These are phyloP conservation scores for Microbotryum lychnidis-dioicae DNA, from an alignment of 1,284 basidiomycete genomes.

Conservation along the genomic window DNA sequence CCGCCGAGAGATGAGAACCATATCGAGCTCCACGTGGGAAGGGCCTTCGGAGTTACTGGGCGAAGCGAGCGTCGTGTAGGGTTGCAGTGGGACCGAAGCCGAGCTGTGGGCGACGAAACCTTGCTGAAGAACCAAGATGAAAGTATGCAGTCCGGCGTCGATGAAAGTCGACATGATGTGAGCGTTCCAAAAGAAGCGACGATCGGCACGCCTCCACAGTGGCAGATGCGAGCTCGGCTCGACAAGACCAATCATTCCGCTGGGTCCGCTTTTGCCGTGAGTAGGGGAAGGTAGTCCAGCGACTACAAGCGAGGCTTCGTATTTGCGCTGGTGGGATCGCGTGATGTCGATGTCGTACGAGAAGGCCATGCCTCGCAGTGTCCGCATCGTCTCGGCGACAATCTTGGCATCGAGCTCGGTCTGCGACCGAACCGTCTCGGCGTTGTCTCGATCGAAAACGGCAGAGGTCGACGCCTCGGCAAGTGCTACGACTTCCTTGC, in stretches of 20 bases:
- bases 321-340: conserved; percentile 45
- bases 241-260: conserved; percentile 16
- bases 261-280: neutral
- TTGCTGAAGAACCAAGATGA: conserved; percentile 79
- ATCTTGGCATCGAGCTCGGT: conserved; percentile 67
- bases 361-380: conserved; percentile 70
- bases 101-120: conserved; percentile 68
- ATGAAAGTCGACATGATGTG: conserved; percentile 58
- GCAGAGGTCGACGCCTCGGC: neutral
- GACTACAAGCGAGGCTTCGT: conserved; percentile 25
- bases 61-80: conserved; percentile 4
- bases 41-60: conserved; percentile 6
- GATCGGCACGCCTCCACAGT: conserved; percentile 72
- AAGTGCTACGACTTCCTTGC: neutral
- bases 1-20: conserved; percentile 47
- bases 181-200: conserved; percentile 85
- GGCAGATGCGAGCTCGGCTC: conserved; percentile 65
- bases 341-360: conserved; percentile 48
- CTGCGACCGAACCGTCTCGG: conserved; percentile 38
- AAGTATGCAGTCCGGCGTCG: conserved; percentile 55
- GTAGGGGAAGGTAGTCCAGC: conserved; percentile 16
- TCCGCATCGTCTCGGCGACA: conserved; percentile 57
- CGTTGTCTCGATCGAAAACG: neutral
- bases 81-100: conserved; percentile 52
- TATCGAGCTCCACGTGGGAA: conserved; percentile 39